Conservation (phyloP, 108 stramenopile genomes). For the Nitzschia palea region DNA sequence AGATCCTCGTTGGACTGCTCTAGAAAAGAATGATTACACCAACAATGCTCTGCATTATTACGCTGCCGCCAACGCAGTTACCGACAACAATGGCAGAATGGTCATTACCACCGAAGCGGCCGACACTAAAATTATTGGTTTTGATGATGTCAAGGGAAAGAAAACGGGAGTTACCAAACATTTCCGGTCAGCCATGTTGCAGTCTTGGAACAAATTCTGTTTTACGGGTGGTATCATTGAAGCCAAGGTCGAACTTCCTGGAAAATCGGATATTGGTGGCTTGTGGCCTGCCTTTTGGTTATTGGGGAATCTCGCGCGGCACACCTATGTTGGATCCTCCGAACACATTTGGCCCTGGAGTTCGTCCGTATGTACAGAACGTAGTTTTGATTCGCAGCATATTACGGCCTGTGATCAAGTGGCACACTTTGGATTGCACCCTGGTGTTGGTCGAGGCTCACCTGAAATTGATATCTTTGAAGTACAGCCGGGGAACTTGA, state of each 20-base stretch:
- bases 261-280: slow-evolving; percentile 79
- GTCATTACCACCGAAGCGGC: slow-evolving; percentile 77
- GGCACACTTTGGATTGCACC: slow-evolving; percentile 85
- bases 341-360: slow-evolving; percentile 92
- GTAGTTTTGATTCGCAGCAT: slow-evolving; percentile 53
- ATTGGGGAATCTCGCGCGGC: slow-evolving; percentile 93
- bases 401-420: slow-evolving; percentile 79
- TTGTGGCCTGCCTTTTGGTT: slow-evolving; percentile 99
- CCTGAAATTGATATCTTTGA: slow-evolving; percentile 99
- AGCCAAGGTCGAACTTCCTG: slow-evolving; percentile 86
- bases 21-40: slow-evolving; percentile 98
- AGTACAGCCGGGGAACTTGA: slow-evolving; percentile 76
- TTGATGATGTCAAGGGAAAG: slow-evolving; percentile 67
- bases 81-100: slow-evolving; percentile 76
- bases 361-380: slow-evolving; percentile 60
- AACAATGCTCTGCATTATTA: slow-evolving; percentile 96
- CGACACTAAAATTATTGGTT: slow-evolving; percentile 83
- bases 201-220: slow-evolving; percentile 98
- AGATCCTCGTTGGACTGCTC: slow-evolving; percentile 96
- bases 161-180: slow-evolving; percentile 75
- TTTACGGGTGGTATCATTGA: slow-evolving; percentile 96
- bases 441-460: slow-evolving; percentile 88
- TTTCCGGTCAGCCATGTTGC: slow-evolving; percentile 93
- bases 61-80: slow-evolving; percentile 65
- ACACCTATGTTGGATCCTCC: slow-evolving; percentile 91